Conservation (phyloP, 306 rosid species). For the Echinosophora koreensis region DNA sequence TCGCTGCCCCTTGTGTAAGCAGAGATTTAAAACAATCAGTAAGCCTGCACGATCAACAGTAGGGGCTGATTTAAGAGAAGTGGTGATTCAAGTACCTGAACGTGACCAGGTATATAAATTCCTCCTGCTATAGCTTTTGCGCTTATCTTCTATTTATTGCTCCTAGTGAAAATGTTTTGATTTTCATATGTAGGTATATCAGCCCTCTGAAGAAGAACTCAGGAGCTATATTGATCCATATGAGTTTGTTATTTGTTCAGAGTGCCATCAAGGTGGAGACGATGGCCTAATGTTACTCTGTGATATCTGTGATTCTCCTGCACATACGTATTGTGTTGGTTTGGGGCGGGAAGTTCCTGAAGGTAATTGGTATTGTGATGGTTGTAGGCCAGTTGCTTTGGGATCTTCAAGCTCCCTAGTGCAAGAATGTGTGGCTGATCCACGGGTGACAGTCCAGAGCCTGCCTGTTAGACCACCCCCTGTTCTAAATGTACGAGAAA, state of each 20-base stretch:
- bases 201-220: slow-evolving; percentile 82
- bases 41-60: slow-evolving; percentile 65
- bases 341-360: slow-evolving; percentile 75
- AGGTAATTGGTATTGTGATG: slow-evolving; percentile 81
- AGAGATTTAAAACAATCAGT: slow-evolving; percentile 72
- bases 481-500: slow-evolving; percentile 48
- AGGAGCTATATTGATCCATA: slow-evolving; percentile 81
- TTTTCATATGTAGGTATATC: slow-evolving; percentile 67
- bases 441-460: slow-evolving; percentile 54
- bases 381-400: slow-evolving; percentile 64
- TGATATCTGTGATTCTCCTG: slow-evolving; percentile 79
- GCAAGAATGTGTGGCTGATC: slow-evolving; percentile 56
- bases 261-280: slow-evolving; percentile 77
- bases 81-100: slow-evolving; percentile 64
- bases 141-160: slow-evolving; percentile 13
- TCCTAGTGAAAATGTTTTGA: slow-evolving; percentile 8
- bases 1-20: slow-evolving; percentile 87
- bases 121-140: background rate
- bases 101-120: slow-evolving; percentile 72
- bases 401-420: slow-evolving; percentile 68
- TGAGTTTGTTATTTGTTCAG: slow-evolving; percentile 73
- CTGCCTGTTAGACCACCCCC: slow-evolving; percentile 53
- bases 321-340: slow-evolving; percentile 82
- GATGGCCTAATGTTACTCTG: slow-evolving; percentile 76
- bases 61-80: slow-evolving; percentile 70